These are phyloP conservation scores for Ilex paraguariensis DNA, from an alignment of 305 asterid species.

Conservation along the genomic window DNA sequence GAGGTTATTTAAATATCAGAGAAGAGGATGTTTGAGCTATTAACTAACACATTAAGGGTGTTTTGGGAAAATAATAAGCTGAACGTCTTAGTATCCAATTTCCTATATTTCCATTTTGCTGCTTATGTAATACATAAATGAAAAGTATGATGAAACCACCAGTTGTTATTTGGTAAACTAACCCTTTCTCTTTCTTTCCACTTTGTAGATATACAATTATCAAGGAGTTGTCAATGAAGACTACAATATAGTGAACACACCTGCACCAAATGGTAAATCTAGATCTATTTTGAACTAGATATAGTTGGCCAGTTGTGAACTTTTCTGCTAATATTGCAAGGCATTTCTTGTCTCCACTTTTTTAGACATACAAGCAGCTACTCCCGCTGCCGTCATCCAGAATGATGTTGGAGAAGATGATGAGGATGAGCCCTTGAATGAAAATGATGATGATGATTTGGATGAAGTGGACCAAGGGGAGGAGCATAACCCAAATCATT, in stretches of 20 bases:
- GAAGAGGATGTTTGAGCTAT: no score
- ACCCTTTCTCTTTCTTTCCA: constrained; percentile 22
- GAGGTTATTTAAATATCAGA: no score
- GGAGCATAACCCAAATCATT: constrained; percentile 73
- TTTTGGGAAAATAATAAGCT: no score
- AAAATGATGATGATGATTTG: constrained; percentile 88
- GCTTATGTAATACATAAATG: not conserved
- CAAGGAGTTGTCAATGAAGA: constrained; percentile 93
- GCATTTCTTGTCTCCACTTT: not conserved
- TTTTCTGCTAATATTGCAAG: no score
- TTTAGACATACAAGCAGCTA: constrained; percentile 76
- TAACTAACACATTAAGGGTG: no score
- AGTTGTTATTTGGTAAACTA: constrained; percentile 9
- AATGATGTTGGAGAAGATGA: constrained; percentile 67
- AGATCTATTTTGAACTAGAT: constrained; percentile 10
- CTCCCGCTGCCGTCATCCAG: constrained; percentile 72
- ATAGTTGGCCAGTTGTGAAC: not conserved
- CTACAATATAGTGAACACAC: constrained; percentile 86
- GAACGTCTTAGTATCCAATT: no score
- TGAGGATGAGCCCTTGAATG: constrained; percentile 90
- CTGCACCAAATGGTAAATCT: constrained; percentile 65
- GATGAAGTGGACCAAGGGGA: constrained; percentile 84
- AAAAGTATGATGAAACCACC: not conserved
- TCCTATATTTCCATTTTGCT: no score
- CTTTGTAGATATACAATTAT: constrained; percentile 67